These are phyloP conservation scores for Flaveria floridana DNA, from an alignment of 140 eudicot genomes.

Conservation along the genomic window DNA sequence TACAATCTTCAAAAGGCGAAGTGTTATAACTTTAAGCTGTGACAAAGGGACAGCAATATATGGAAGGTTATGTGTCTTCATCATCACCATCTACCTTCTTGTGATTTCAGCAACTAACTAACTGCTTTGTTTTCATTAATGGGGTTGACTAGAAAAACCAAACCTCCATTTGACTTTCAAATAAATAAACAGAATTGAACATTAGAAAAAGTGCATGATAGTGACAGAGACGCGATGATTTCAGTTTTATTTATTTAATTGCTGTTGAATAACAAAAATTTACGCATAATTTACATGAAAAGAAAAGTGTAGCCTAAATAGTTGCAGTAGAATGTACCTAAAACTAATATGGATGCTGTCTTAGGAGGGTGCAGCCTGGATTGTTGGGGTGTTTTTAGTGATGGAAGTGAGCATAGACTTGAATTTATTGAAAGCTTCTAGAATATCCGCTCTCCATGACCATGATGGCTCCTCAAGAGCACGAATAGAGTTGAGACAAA, in stretches of 20 bases:
- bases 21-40: slow-evolving; percentile 1
- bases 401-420: slow-evolving; percentile 35
- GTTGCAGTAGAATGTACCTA: slow-evolving; percentile 25
- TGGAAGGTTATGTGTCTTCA: slow-evolving; percentile 13
- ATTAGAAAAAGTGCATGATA: slow-evolving; percentile 14
- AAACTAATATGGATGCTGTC: slow-evolving; percentile 21
- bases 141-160: slow-evolving; percentile 28
- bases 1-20: slow-evolving; percentile 16
- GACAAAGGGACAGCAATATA: slow-evolving; percentile 19
- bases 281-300: slow-evolving; percentile 27
- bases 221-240: slow-evolving; percentile 11
- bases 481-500: slow-evolving; percentile 89
- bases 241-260: slow-evolving; percentile 12
- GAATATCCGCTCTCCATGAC: slow-evolving; percentile 77
- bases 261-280: slow-evolving; percentile 14
- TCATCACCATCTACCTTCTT: slow-evolving; percentile 29
- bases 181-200: slow-evolving; percentile 1
- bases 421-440: slow-evolving; percentile 39
- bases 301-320: slow-evolving; percentile 22
- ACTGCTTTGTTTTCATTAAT: slow-evolving; percentile 34
- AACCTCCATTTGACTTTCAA: slow-evolving; percentile 27
- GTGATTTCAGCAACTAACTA: slow-evolving; percentile 42
- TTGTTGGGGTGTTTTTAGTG: slow-evolving; percentile 36
- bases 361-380: slow-evolving; percentile 60
- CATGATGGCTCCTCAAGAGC: slow-evolving; percentile 76